Conservation (phyloP, 345 rosid species). For the Pugionium dolabratum region DNA sequence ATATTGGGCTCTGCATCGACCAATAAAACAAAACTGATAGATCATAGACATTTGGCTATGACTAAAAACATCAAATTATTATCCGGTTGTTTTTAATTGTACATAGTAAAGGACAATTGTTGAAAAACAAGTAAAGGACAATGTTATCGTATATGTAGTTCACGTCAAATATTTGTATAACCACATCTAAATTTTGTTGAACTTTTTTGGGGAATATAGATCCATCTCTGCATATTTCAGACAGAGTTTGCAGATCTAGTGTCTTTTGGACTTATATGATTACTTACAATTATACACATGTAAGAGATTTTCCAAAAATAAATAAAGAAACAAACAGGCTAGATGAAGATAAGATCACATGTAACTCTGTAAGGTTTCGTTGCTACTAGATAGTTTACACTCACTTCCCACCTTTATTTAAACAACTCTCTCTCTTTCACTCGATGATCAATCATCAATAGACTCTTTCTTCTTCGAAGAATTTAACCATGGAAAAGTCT, state of each 20-base stretch:
- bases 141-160: too few relatives aligned
- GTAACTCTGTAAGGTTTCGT: conserved; percentile 44
- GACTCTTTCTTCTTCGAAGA: conserved; percentile 12
- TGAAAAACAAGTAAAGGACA: too few relatives aligned
- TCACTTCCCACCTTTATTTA: conserved; percentile 40
- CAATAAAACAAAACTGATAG: too few relatives aligned
- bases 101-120: too few relatives aligned
- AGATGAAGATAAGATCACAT: conserved; percentile 41
- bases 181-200: background rate
- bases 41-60: too few relatives aligned
- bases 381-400: conserved; percentile 33
- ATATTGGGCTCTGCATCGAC: too few relatives aligned
- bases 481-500: conserved; percentile 35
- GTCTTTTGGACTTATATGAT: conserved; percentile 30
- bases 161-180: conserved; percentile 5
- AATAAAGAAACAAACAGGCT: conserved; percentile 32
- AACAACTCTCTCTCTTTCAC: conserved; percentile 32
- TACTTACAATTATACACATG: conserved; percentile 29
- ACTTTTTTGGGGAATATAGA: conserved; percentile 24
- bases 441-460: conserved; percentile 28
- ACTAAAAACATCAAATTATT: too few relatives aligned
- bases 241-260: conserved; percentile 33
- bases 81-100: too few relatives aligned
- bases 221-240: conserved; percentile 11
- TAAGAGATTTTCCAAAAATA: conserved; percentile 7